Percentiles rank a stretch among this genome's conserved stretches.
Conservation (phyloP, 805 yeast genomes). For the Nakazawaea wickerhamii region DNA sequence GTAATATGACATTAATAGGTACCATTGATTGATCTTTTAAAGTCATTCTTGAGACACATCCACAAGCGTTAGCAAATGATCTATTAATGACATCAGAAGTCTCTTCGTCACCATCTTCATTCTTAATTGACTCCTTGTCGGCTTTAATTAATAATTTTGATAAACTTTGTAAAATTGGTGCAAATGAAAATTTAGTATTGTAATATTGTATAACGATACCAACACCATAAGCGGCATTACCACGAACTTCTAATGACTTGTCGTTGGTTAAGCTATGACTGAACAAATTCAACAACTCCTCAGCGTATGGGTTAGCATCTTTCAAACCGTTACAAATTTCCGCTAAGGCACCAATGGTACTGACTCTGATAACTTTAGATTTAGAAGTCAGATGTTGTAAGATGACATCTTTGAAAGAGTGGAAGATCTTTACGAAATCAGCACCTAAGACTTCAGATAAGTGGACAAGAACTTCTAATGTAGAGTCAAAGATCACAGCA, state of each 20-base stretch:
- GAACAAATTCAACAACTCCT: conserved; percentile 68
- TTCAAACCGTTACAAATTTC: conserved; percentile 80
- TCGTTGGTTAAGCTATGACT: conserved; percentile 65
- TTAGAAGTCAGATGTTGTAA: conserved; percentile 52
- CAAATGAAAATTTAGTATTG: conserved; percentile 45
- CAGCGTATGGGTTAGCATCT: conserved; percentile 55
- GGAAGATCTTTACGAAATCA: conserved; percentile 69
- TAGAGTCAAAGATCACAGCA: conserved; percentile 75
- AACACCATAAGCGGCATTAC: conserved; percentile 94
- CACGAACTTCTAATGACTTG: conserved; percentile 81
- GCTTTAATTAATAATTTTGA: conserved; percentile 74
- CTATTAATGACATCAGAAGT: conserved; percentile 74
- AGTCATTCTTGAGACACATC: conserved; percentile 92
- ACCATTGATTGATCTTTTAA: conserved; percentile 64
- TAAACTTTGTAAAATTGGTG: conserved; percentile 58
- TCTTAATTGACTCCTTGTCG: conserved; percentile 58
- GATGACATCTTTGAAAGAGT: conserved; percentile 62
- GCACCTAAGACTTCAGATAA: conserved; percentile 72
- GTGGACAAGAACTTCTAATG: conserved; percentile 78
- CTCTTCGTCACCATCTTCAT: conserved; percentile 69
- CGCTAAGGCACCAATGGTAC: conserved; percentile 85
- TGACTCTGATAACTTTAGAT: conserved; percentile 61
- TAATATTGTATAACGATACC: conserved; percentile 63
- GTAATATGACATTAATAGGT: conserved; percentile 74
- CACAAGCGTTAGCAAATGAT: conserved; percentile 90